phyloP scores from a whole-genome alignment of 192 early-diverging fungal species.

The Coemansia sp. region DNA sequence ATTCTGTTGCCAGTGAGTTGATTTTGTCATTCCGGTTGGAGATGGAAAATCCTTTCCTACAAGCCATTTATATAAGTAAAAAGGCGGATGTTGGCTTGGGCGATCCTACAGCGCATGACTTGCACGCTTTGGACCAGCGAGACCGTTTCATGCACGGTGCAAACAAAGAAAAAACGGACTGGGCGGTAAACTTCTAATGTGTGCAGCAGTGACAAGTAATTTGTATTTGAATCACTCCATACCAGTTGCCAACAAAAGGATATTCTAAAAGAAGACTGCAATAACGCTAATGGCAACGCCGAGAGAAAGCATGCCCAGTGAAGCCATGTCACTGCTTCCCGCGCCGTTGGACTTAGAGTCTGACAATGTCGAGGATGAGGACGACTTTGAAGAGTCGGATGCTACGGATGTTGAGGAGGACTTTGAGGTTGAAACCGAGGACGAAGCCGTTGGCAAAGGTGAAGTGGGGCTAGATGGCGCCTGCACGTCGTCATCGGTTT shows the following conservation, averaged over 20 bases:
- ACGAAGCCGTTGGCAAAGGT: too few relatives aligned
- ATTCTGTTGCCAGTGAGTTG: too few relatives aligned
- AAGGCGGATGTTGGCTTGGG: too few relatives aligned
- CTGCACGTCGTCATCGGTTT: neutral
- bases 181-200: too few relatives aligned
- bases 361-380: neutral
- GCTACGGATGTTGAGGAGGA: neutral
- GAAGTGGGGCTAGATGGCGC: neutral
- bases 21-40: too few relatives aligned
- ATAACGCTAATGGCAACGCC: neutral
- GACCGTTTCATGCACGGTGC: too few relatives aligned
- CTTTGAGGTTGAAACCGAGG: too few relatives aligned
- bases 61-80: too few relatives aligned
- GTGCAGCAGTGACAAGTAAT: neutral
- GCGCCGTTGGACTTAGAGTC: neutral
- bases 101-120: too few relatives aligned
- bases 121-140: too few relatives aligned
- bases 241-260: neutral
- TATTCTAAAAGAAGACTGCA: neutral
- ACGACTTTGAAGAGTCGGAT: neutral
- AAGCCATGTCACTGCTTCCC: neutral
- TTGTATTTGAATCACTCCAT: neutral
- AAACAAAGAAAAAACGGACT: too few relatives aligned
- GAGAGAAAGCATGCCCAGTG: neutral
- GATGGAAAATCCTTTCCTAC: neutral